Conservation (phyloP, 495 filamentous ascomycete genomes). For the Cercophora sp. region DNA sequence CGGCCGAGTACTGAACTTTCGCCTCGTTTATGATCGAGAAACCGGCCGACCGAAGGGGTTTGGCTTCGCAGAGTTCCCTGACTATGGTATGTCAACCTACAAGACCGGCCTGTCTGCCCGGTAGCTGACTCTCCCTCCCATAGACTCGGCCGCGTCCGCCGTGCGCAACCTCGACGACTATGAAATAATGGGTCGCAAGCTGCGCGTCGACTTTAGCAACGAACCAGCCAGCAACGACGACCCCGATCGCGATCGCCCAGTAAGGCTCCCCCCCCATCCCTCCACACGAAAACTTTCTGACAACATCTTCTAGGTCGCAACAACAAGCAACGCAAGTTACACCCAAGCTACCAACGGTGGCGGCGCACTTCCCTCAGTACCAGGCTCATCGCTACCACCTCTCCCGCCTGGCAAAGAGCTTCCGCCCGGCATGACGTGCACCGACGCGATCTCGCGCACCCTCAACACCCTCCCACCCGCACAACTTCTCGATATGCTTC, state of each 20-base stretch:
- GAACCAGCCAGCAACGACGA: constrained; percentile 72
- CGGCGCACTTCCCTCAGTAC: constrained; percentile 15
- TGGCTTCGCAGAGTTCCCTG: constrained; percentile 90
- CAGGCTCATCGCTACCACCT: constrained; percentile 56
- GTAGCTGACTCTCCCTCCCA: background rate
- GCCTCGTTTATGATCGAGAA: constrained; percentile 91
- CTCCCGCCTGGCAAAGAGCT: constrained; percentile 82
- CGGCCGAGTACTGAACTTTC: constrained; percentile 86
- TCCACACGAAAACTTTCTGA: constrained; percentile 6
- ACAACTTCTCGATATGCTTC: constrained; percentile 89
- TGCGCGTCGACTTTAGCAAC: constrained; percentile 92
- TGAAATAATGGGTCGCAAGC: constrained; percentile 91
- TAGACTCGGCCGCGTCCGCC: constrained; percentile 86
- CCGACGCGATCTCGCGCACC: constrained; percentile 87
- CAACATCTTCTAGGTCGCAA: no score
- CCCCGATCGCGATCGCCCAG: constrained; percentile 24
- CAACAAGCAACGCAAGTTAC: constrained; percentile 18
- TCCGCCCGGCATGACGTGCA: constrained; percentile 72
- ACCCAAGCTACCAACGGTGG: constrained; percentile 24
- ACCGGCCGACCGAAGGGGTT: constrained; percentile 95
- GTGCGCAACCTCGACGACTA: constrained; percentile 95
- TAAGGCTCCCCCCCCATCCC: constrained; percentile 11
- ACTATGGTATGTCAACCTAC: constrained; percentile 52
- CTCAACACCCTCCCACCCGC: constrained; percentile 78
- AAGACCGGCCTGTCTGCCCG: no score